A percentile compares a stretch with the other conserved stretches of the same genome.
These are phyloP conservation scores for Chrysochromulina tobinii DNA, from an alignment of 78 protist genomes.

Conservation along the genomic window DNA sequence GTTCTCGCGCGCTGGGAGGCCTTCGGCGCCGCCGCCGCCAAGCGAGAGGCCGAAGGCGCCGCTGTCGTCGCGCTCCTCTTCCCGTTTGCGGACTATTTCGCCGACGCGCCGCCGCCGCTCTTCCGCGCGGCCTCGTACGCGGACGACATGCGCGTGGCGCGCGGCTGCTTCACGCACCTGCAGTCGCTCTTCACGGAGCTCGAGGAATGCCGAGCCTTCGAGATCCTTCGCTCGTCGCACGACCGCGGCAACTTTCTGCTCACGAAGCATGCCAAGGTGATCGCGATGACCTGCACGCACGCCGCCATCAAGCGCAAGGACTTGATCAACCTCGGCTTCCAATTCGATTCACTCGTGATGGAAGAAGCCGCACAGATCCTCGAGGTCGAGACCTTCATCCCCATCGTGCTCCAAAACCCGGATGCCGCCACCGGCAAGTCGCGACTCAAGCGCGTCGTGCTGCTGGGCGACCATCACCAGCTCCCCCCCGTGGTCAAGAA, in stretches of 20 bases:
- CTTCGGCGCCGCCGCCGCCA: background rate
- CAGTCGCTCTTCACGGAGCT: constrained; percentile 72
- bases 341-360: constrained; percentile 93
- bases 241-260: constrained; percentile 89
- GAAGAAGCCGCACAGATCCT: constrained; percentile 86
- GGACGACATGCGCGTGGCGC: constrained; percentile 29
- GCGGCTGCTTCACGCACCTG: constrained; percentile 61
- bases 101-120: constrained; percentile 38
- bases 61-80: background rate
- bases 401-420: constrained; percentile 76
- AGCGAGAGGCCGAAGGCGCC: background rate
- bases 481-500: constrained; percentile 95
- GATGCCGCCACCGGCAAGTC: constrained; percentile 43
- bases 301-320: constrained; percentile 85
- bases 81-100: constrained; percentile 37
- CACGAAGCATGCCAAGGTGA: constrained; percentile 81
- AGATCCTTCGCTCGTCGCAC: constrained; percentile 75
- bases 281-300: constrained; percentile 98
- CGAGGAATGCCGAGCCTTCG: constrained; percentile 84
- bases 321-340: constrained; percentile 30
- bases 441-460: constrained; percentile 87
- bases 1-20: constrained; percentile 58
- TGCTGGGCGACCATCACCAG: constrained; percentile 97
- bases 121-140: background rate
- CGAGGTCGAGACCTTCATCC: constrained; percentile 96